Base-by-base conservation (phyloP, 176 grass and related monocot species). In the Carex littledalei region DNA sequence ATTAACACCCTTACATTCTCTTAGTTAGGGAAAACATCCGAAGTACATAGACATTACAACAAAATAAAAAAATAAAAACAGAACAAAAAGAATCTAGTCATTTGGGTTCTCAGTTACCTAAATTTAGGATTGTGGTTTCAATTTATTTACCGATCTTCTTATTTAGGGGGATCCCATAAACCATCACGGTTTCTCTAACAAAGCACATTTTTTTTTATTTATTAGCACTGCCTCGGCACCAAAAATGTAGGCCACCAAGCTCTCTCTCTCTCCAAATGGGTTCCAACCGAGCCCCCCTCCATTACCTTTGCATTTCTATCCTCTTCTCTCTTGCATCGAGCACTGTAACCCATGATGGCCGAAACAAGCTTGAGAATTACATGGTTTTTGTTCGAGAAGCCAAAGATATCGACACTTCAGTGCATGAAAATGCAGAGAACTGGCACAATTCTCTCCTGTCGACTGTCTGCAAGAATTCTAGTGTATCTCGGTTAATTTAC, bases 381-480 rank as follows among this genome's bases (percentile, higher is more conserved):
- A 49, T 83, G 16, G 45, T 82, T 52, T 49, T 82, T 39, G 80
- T 83, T 83, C 21, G 14, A 64, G 45, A 64, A 45, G 21, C 37
- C 8, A 18, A 13, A 24, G 41, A 50, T 49, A 52, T 31, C 15
- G 43, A 53, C 31, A 50, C 37, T 13, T 83, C 80, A 26, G 39
- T 29, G 41, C 18, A 4, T 45, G 47, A 83, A 66, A 50, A 67
- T 83, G 35, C 8, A 17, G 80, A 83, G 53, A 86, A 83, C 82
- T 91, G 87, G 92, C 92, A 94, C 87, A 85, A 80, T 41, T 94
- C 89, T 11, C 89, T 91, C 81, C 56, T 94, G 21, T 58, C 87
- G 17, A 90, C 86, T 7, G 89, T 91, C 71, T 89, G 86, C 81
- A 85, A 94, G 41, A 69, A 87, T 34, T 62, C 41, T 56, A 31